Evolutionary conservation across 345 rosid species (phyloP), one percentile per base, ranked within the genome.

Genomic region (Ceriops tagal): DNA sequence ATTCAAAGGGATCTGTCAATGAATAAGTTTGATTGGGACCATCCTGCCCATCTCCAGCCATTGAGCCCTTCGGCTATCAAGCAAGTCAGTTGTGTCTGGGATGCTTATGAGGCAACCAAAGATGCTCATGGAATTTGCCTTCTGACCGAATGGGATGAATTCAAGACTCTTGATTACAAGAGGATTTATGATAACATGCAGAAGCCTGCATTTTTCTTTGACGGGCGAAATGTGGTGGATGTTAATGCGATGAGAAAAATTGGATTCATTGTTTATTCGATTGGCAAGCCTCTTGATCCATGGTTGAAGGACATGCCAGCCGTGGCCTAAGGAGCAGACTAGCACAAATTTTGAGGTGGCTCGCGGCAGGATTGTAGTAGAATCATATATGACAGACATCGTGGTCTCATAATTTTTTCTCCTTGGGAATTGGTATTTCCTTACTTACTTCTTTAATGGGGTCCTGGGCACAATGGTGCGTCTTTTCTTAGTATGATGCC

Each of bases 221-320:
- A 61, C n/a, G 72, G 53, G 18, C 30, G 58, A 46, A 43, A 70
- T 8, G 20, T 53, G 11, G 55, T 58, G 5, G 52, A 62, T 19
- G 53, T 15, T 53, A 47, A 34, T 1, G 53, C 26, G 21, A 20
- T 63, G 16, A 67, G 71, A 55, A 9, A 57, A 28, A 39, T 67
- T 5, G 71, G 71, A 1, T 67, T 67, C 46, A 67, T 67, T 57
- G 71, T 67, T 37, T 67, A 67, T 31, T 24, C 71, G 9, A 57
- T 67, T 43, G 71, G 71, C 37, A 67, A 67, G 55, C 71, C 71
- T 21, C 37, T 67, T 26, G 71, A 67, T 58, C 26, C 71, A 39
- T 67, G 71, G 71, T 21, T 67, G 53, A 67, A 57, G 53, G 71
- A 67, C 53, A 67, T 67, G 71, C 71, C 71, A 22, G 71, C 71